phyloP scores from a whole-genome alignment of 2,329 filamentous ascomycete species.

The Phialocephala subalpina region DNA sequence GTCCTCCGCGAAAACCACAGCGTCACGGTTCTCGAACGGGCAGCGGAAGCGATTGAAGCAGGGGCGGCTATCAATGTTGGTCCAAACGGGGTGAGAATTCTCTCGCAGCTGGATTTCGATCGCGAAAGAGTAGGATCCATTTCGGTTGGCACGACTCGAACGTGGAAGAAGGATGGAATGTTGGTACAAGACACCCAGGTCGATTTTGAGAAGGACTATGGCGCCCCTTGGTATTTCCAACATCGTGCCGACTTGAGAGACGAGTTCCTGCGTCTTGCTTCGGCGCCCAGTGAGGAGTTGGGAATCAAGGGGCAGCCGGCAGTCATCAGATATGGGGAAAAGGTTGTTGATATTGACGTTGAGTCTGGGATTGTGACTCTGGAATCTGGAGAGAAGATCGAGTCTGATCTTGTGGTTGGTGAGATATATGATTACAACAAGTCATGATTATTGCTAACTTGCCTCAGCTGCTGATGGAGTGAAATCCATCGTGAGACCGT shows the following conservation, averaged over 20 bases:
- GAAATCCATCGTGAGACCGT: too few species aligned
- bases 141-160: neutral
- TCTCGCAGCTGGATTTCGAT: neutral
- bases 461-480: too few species aligned
- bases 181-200: neutral
- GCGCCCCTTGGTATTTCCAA: neutral
- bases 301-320: slow-evolving; percentile 6
- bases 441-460: too few species aligned
- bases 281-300: neutral
- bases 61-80: neutral
- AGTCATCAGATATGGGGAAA: neutral
- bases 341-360: neutral
- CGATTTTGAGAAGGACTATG: neutral
- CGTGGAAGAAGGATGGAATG: neutral
- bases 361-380: slow-evolving; percentile 1
- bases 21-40: neutral
- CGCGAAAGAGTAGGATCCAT: neutral
- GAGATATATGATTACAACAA: too few species aligned
- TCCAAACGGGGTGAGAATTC: neutral
- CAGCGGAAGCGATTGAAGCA: neutral
- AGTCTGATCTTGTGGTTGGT: slow-evolving; percentile 2
- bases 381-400: neutral
- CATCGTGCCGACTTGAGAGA: neutral
- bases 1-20: neutral
- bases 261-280: slow-evolving; percentile 5